Evolutionary conservation across 768 basidiomycete species (phyloP), one percentile per base, ranked within the genome.

Genomic region (Naganishia onofrii): DNA sequence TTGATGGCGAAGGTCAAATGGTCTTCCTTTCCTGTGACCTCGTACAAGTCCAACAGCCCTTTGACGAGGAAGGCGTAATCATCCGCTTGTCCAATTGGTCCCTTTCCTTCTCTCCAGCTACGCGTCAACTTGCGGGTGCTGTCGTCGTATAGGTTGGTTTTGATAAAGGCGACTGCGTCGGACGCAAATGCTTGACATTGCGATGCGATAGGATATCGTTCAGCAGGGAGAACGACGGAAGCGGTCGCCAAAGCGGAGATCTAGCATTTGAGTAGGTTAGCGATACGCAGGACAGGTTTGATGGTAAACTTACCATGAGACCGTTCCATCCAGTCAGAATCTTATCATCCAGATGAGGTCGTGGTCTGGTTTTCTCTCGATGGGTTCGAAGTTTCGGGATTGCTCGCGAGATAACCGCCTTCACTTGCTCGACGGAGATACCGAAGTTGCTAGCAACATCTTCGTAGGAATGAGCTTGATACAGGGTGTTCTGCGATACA

Each of bases 271-370:
- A 53, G 44, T 54, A 28, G 28, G 57, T 36, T 17, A 66, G 23
- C n/a, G 17, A 23, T 21, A n/a, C 28, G 2, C 12, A 36, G 1
- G 13, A 8, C 38, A 6, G 19, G 31, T 42, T 2, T n/a, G 53
- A 38, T 3, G 15, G 36, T 38, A 19, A 57, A 55, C 73, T 52
- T 56, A 82, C 81, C 83, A 84, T 83, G 3, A 83, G 76, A 1
- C 83, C 83, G 67, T 84, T 83, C 83, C 83, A 84, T 10, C 78
- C 72, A 10, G 82, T 78, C 15, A 84, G 55, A 51, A 84, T 81
- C 77, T 84, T 84, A 73, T 84, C 83, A 72, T 84, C 83, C 44
- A 83, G 70, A 56, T 83, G 83, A 10, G 83, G 83, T 23, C 80
- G 71, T 17, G 82, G 82, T 21, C 83, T 72, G 6, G 78, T 71